phyloP scores from a whole-genome alignment of 2,329 filamentous ascomycete genomes.

The Diplodia seriata region DNA sequence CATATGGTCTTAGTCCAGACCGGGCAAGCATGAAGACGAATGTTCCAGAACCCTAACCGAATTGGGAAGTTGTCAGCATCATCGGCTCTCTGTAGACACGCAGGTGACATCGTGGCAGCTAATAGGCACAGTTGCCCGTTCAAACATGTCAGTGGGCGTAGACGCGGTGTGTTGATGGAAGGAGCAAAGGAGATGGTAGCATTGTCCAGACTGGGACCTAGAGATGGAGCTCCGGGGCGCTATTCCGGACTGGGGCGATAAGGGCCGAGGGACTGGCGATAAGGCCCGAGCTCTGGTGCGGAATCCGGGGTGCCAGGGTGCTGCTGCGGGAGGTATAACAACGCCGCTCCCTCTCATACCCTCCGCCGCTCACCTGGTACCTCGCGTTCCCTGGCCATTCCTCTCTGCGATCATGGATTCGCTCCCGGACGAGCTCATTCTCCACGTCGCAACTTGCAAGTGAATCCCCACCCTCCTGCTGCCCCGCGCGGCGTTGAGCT shows the following conservation, averaged over 20 bases:
- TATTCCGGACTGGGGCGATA: constrained; percentile 6
- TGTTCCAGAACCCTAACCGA: not conserved
- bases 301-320: constrained; percentile 11
- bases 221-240: not conserved
- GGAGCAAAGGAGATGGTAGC: not conserved
- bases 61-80: not conserved
- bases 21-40: not conserved
- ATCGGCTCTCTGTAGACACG: not conserved
- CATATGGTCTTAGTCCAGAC: no score
- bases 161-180: not conserved
- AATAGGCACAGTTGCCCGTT: no score
- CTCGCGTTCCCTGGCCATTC: not conserved
- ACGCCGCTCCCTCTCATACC: not conserved
- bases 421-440: constrained; percentile 51
- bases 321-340: constrained; percentile 11
- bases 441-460: constrained; percentile 54
- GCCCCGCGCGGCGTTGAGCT: constrained; percentile 31
- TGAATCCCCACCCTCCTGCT: constrained; percentile 30
- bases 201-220: not conserved
- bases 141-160: not conserved
- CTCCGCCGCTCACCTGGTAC: not conserved
- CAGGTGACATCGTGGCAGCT: not conserved
- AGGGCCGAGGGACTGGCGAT: not conserved
- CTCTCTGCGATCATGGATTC: constrained; percentile 24
- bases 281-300: not conserved